These are phyloP conservation scores for Boletus rubropictus DNA, from an alignment of 768 basidiomycete species.

Conservation along the genomic window DNA sequence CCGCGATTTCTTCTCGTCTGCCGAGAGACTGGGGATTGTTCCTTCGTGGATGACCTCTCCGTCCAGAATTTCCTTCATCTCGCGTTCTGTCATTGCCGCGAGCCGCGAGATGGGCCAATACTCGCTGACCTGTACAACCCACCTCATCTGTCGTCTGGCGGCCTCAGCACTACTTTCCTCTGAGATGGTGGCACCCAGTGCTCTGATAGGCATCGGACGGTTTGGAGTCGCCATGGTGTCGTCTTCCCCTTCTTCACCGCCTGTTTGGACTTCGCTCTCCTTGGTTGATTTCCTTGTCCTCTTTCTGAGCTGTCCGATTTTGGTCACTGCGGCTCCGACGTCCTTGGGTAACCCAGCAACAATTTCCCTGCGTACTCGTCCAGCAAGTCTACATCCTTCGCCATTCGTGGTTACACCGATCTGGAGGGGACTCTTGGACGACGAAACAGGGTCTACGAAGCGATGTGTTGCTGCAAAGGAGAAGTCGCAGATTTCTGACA, in stretches of 20 bases:
- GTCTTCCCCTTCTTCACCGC: slow-evolving; percentile 51
- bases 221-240: slow-evolving; percentile 56
- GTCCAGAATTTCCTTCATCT: slow-evolving; percentile 62
- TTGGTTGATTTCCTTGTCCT: slow-evolving; percentile 38
- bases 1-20: slow-evolving; percentile 33
- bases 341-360: slow-evolving; percentile 66
- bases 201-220: slow-evolving; percentile 51
- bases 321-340: slow-evolving; percentile 68
- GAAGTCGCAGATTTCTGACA: slow-evolving; percentile 83
- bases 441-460: slow-evolving; percentile 49
- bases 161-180: slow-evolving; percentile 41
- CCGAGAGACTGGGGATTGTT: slow-evolving; percentile 15
- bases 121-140: slow-evolving; percentile 94
- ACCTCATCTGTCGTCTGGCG: slow-evolving; percentile 70
- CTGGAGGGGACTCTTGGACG: slow-evolving; percentile 51
- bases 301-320: slow-evolving; percentile 62
- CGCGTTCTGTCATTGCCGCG: slow-evolving; percentile 56
- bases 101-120: slow-evolving; percentile 87
- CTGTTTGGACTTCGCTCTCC: slow-evolving; percentile 11
- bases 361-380: slow-evolving; percentile 77
- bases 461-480: slow-evolving; percentile 83
- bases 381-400: slow-evolving; percentile 79
- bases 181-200: not conserved
- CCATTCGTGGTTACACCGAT: slow-evolving; percentile 89
- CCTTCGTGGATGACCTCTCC: slow-evolving; percentile 25